phyloP scores from a whole-genome alignment of 352 stramenopile genomes.

The Globisporangium nunn region DNA sequence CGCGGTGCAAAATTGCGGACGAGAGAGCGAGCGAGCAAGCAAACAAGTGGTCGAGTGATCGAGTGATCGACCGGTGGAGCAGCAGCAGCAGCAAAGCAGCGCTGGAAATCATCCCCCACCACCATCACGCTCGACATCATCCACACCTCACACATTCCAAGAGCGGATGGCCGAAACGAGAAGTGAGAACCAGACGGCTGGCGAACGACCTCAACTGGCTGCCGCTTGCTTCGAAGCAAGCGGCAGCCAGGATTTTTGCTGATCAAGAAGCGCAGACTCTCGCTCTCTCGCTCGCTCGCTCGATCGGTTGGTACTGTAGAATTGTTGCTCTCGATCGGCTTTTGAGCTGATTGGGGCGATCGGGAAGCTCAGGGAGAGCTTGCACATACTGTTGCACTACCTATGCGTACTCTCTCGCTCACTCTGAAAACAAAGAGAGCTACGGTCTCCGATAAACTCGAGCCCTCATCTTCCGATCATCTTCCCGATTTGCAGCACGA shows the following conservation, averaged over 20 bases:
- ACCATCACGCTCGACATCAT: too few species aligned
- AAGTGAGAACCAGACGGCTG: too few species aligned
- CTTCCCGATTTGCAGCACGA: background rate
- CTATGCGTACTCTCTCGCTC: background rate
- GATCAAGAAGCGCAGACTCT: background rate
- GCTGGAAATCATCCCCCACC: too few species aligned
- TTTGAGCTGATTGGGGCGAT: background rate
- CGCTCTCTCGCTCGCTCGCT: background rate
- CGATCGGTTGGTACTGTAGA: background rate
- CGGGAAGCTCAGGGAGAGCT: background rate
- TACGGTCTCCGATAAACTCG: background rate
- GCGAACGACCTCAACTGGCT: too few species aligned
- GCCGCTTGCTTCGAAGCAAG: too few species aligned
- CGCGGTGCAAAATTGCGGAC: too few species aligned
- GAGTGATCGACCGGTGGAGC: too few species aligned
- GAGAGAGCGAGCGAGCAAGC: too few species aligned
- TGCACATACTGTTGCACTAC: conserved; percentile 1
- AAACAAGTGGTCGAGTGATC: too few species aligned
- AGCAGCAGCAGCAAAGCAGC: too few species aligned
- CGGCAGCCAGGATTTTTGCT: background rate
- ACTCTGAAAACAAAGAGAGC: background rate
- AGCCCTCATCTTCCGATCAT: background rate
- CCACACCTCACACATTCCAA: too few species aligned
- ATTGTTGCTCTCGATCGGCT: background rate
- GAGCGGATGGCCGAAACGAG: too few species aligned